phyloP scores from a whole-genome alignment of 2,329 filamentous ascomycete genomes.

The Ophidiomyces ophidiicola region DNA sequence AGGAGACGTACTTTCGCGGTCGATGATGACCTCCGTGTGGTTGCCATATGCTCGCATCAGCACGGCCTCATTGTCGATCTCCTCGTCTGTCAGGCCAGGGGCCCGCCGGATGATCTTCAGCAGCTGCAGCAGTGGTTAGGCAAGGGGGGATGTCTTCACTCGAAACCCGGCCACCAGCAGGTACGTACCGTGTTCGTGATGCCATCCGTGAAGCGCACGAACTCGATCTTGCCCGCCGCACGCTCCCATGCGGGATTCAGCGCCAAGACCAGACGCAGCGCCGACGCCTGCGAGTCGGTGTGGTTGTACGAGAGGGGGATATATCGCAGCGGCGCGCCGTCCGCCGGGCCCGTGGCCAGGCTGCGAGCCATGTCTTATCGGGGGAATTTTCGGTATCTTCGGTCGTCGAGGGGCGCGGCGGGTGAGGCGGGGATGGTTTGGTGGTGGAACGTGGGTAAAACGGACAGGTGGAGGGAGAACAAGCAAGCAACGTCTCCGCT shows the following conservation, averaged over 20 bases:
- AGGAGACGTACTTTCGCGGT: slow-evolving; percentile 64
- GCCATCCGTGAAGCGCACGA: slow-evolving; percentile 88
- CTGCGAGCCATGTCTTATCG: slow-evolving; percentile 4
- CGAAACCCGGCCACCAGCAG: slow-evolving; percentile 2
- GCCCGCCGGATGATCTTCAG: slow-evolving; percentile 40
- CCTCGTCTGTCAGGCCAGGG: slow-evolving; percentile 57
- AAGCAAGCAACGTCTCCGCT: no score
- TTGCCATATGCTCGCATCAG: slow-evolving; percentile 88
- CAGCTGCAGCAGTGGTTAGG: slow-evolving; percentile 27
- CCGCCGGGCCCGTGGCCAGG: slow-evolving; percentile 10
- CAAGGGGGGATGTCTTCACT: no score
- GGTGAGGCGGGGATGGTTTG: no score
- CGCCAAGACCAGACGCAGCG: slow-evolving; percentile 63
- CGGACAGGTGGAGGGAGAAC: no score
- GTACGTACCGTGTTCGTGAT: slow-evolving; percentile 79
- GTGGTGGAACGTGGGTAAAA: no score
- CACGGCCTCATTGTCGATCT: slow-evolving; percentile 73
- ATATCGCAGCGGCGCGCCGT: slow-evolving; percentile 29
- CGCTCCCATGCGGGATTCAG: slow-evolving; percentile 74
- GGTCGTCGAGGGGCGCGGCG: no score
- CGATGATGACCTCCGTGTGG: slow-evolving; percentile 88
- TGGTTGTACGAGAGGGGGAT: slow-evolving; percentile 71
- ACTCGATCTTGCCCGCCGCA: slow-evolving; percentile 61
- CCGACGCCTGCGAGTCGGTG: slow-evolving; percentile 64
- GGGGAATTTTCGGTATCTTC: no score